Evolutionary conservation across 2,329 filamentous ascomycete species (phyloP).

Genomic region (Scytalidium lignicola): DNA sequence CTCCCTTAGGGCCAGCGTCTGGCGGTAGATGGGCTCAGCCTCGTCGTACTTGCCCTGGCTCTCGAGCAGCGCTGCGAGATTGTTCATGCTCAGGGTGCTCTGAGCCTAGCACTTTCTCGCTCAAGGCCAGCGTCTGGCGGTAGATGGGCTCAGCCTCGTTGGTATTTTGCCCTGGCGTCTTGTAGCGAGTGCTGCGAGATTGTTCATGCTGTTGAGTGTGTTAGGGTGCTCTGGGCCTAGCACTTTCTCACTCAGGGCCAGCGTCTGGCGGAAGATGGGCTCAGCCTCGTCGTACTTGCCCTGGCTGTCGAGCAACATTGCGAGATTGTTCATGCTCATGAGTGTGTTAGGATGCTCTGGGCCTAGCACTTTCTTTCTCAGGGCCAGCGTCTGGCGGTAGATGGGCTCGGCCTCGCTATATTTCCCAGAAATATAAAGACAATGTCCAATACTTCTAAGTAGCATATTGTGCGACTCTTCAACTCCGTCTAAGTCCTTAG

Average conservation of each 20-base stretch:
- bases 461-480: background rate
- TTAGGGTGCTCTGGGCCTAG: constrained; percentile 16
- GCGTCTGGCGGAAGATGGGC: constrained; percentile 13
- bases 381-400: constrained; percentile 8
- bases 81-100: constrained; percentile 15
- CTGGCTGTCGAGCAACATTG: constrained; percentile 4
- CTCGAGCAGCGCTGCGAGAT: constrained; percentile 7
- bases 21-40: constrained; percentile 19
- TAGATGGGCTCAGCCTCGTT: constrained; percentile 23
- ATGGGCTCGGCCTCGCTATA: constrained; percentile 11
- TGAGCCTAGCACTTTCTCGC: constrained; percentile 7
- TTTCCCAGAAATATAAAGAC: background rate
- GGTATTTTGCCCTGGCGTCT: constrained; percentile 18
- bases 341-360: constrained; percentile 12
- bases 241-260: constrained; percentile 11
- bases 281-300: constrained; percentile 20
- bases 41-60: constrained; percentile 15
- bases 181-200: constrained; percentile 14
- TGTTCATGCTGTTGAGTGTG: constrained; percentile 16
- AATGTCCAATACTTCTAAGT: background rate
- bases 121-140: constrained; percentile 10
- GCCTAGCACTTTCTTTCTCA: constrained; percentile 7
- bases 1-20: constrained; percentile 10
- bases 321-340: constrained; percentile 15
- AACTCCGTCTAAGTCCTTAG: background rate